Percentiles rank a stretch among this genome's conserved stretches.
These are phyloP conservation scores for Botrytis paeoniae DNA, from an alignment of 2,329 filamentous ascomycete species.

Conservation along the genomic window DNA sequence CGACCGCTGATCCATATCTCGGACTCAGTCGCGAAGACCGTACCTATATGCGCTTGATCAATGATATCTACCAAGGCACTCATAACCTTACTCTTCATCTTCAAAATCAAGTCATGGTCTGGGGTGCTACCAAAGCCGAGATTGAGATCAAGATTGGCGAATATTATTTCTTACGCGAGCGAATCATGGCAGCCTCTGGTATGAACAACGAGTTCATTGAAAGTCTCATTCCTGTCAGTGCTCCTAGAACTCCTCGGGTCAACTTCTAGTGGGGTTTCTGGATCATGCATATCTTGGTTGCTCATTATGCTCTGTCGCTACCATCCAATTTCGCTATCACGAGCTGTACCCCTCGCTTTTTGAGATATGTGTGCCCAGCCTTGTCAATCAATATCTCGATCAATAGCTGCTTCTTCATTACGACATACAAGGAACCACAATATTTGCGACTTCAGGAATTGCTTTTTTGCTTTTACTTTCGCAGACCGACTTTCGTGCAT, in stretches of 20 bases:
- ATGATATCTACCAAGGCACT: conserved; percentile 10
- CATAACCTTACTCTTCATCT: conserved; percentile 12
- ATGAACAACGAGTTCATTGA: conserved; percentile 10
- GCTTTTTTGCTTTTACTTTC: background rate
- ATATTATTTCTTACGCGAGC: background rate
- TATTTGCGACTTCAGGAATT: background rate
- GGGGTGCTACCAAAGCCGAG: conserved; percentile 1
- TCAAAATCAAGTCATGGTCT: conserved; percentile 7
- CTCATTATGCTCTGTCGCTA: background rate
- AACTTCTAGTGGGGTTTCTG: background rate
- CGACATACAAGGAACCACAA: background rate
- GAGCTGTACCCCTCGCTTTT: background rate
- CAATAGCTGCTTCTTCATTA: background rate
- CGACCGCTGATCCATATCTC: background rate
- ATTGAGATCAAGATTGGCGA: conserved; percentile 5
- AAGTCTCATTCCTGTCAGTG: background rate
- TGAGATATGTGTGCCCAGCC: background rate
- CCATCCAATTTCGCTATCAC: background rate
- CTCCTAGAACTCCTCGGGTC: conserved; percentile 8
- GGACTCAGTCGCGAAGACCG: conserved; percentile 5
- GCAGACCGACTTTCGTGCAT: background rate
- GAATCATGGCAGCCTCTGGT: conserved; percentile 8
- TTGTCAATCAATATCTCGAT: background rate
- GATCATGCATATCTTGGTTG: background rate
- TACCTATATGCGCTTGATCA: conserved; percentile 9